Percentiles rank a stretch among this genome's conserved stretches.
Conservation (phyloP, 371 early-diverging fungal species). For the Mortierella sp. region DNA sequence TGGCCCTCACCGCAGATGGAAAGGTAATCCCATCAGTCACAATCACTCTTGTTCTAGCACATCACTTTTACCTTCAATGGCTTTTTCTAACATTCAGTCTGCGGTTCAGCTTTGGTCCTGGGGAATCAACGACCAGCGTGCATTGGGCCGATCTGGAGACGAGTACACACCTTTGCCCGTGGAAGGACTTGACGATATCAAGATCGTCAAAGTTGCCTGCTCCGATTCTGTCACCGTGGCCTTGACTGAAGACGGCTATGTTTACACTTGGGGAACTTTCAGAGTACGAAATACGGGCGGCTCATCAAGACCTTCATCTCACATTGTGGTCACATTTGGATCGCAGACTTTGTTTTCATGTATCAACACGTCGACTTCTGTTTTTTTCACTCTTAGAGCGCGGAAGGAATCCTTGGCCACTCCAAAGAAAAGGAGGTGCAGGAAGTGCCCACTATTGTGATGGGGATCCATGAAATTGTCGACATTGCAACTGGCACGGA, state of each 20-base stretch:
- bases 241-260: slow-evolving; percentile 84
- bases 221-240: slow-evolving; percentile 95
- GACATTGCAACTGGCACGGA: slow-evolving; percentile 92
- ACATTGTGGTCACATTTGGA: background rate
- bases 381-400: slow-evolving; percentile 24
- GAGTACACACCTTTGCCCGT: slow-evolving; percentile 64
- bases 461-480: slow-evolving; percentile 61
- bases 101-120: slow-evolving; percentile 78
- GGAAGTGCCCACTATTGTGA: slow-evolving; percentile 36
- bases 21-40: slow-evolving; percentile 54
- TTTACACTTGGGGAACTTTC: slow-evolving; percentile 98
- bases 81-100: too few species aligned
- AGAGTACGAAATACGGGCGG: slow-evolving; percentile 60
- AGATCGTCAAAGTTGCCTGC: slow-evolving; percentile 88
- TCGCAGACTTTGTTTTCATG: background rate
- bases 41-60: background rate
- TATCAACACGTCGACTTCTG: background rate
- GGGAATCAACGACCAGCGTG: slow-evolving; percentile 99
- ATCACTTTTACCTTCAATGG: background rate
- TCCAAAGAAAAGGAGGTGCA: slow-evolving; percentile 74
- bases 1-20: slow-evolving; percentile 82
- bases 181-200: slow-evolving; percentile 77
- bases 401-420: slow-evolving; percentile 80
- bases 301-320: background rate
- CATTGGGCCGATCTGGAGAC: slow-evolving; percentile 91